Conservation (phyloP, 202 grass and related monocot genomes). For the Tripidium arundinaceum region DNA sequence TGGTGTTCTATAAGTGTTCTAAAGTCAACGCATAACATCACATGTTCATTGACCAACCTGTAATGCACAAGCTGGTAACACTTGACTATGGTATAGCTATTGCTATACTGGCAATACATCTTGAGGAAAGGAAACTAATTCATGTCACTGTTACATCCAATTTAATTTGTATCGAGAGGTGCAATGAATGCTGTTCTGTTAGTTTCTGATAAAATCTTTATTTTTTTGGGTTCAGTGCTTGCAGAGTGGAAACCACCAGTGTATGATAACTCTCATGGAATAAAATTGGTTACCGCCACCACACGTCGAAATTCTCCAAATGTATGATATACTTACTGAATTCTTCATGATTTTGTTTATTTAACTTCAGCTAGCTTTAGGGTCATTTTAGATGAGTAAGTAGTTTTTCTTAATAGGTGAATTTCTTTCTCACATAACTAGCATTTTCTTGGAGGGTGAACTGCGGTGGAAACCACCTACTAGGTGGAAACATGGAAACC, state of each 20-base stretch:
- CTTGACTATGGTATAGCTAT: not conserved
- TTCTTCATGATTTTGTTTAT: constrained; percentile 7
- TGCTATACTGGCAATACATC: not conserved
- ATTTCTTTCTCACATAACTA: not conserved
- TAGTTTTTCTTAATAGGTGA: not conserved
- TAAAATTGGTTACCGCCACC: constrained; percentile 88
- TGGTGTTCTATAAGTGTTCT: not conserved
- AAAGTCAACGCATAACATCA: not conserved
- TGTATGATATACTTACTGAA: constrained; percentile 40
- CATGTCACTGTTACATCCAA: not conserved
- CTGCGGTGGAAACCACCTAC: too few relatives aligned
- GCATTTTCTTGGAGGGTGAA: not conserved
- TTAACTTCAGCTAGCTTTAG: not conserved
- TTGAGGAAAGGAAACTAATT: not conserved
- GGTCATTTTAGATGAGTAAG: not conserved
- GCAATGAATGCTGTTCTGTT: not conserved
- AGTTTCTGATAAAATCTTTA: constrained; percentile 11
- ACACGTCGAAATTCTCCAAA: constrained; percentile 98
- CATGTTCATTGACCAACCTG: not conserved
- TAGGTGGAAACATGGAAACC: too few relatives aligned
- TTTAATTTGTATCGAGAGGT: constrained; percentile 2
- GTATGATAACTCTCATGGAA: constrained; percentile 92
- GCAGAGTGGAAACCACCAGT: constrained; percentile 99
- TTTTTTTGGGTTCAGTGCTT: constrained; percentile 60
- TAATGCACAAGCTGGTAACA: not conserved